A percentile compares a stretch with the other conserved stretches of the same genome.
Conservation (phyloP, 2,329 filamentous ascomycete species). For the Colletotrichum sp. region DNA sequence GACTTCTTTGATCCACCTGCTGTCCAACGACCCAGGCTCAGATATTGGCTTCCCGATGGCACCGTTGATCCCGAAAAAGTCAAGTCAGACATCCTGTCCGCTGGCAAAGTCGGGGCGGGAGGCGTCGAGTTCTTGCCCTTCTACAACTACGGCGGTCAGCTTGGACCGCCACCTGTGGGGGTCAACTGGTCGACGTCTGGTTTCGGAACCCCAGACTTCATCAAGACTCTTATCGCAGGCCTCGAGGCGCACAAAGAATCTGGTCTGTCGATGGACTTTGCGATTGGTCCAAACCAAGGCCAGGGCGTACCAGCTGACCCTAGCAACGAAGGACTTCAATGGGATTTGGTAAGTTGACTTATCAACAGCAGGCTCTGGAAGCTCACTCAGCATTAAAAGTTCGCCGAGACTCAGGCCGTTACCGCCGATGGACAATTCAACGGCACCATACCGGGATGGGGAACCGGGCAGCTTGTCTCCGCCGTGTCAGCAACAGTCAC, state of each 20-base stretch:
- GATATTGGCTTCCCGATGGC: slow-evolving; percentile 32
- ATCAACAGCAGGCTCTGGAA: rapidly evolving
- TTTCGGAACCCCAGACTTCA: slow-evolving; percentile 39
- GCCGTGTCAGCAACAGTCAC: not conserved
- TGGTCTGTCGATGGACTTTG: slow-evolving; percentile 48
- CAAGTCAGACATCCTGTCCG: slow-evolving; percentile 21
- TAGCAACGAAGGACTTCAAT: slow-evolving; percentile 36
- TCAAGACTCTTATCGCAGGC: slow-evolving; percentile 6
- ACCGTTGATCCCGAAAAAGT: slow-evolving; percentile 22
- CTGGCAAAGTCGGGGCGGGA: slow-evolving; percentile 24
- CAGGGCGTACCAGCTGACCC: slow-evolving; percentile 46
- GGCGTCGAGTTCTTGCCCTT: slow-evolving; percentile 30
- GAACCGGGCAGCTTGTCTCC: not conserved
- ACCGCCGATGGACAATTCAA: slow-evolving; percentile 31
- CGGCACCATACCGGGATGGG: slow-evolving; percentile 40
- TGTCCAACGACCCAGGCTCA: slow-evolving; percentile 22
- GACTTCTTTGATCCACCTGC: slow-evolving; percentile 54
- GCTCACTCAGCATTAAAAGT: not conserved
- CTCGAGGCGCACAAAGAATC: slow-evolving; percentile 26
- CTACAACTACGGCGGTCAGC: slow-evolving; percentile 27
- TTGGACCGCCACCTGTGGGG: slow-evolving; percentile 14
- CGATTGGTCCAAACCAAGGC: slow-evolving; percentile 51
- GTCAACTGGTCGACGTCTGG: slow-evolving; percentile 41
- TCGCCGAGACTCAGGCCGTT: slow-evolving; percentile 31
- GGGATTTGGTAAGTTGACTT: slow-evolving; percentile 28